Conservation (phyloP, 352 stramenopile genomes). For the Phytophthora sp. region DNA sequence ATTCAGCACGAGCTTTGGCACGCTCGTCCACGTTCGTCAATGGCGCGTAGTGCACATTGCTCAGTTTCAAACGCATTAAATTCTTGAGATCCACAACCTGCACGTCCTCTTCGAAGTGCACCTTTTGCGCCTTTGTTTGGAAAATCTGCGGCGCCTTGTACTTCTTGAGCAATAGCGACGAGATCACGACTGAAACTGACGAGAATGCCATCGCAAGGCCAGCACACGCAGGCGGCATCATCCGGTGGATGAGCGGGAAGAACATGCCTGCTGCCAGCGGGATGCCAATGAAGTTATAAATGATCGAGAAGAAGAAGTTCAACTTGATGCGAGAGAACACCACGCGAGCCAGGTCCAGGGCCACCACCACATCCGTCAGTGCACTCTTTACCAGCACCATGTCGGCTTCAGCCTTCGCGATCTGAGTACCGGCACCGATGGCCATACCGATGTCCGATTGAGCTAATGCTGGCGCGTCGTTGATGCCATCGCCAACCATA, state of each 20-base stretch:
- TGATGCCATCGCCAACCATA: conserved; percentile 96
- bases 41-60: conserved; percentile 67
- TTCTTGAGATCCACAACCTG: conserved; percentile 84
- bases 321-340: conserved; percentile 86
- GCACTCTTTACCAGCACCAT: conserved; percentile 91
- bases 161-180: conserved; percentile 84
- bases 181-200: conserved; percentile 87
- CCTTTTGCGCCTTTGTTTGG: conserved; percentile 35
- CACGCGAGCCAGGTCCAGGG: conserved; percentile 78
- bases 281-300: conserved; percentile 88
- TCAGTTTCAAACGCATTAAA: conserved; percentile 62
- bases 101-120: conserved; percentile 66
- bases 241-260: conserved; percentile 83
- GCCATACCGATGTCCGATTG: conserved; percentile 94
- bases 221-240: conserved; percentile 85
- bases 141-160: conserved; percentile 65
- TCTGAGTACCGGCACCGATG: conserved; percentile 91
- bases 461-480: conserved; percentile 93
- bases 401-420: conserved; percentile 86
- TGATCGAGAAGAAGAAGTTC: conserved; percentile 90
- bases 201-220: conserved; percentile 90
- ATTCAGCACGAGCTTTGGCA: conserved; percentile 18
- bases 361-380: conserved; percentile 83
- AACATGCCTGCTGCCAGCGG: conserved; percentile 86
- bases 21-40: conserved; percentile 69